phyloP scores from a whole-genome alignment of 305 asterid genomes.

The Solanum hybrid region DNA sequence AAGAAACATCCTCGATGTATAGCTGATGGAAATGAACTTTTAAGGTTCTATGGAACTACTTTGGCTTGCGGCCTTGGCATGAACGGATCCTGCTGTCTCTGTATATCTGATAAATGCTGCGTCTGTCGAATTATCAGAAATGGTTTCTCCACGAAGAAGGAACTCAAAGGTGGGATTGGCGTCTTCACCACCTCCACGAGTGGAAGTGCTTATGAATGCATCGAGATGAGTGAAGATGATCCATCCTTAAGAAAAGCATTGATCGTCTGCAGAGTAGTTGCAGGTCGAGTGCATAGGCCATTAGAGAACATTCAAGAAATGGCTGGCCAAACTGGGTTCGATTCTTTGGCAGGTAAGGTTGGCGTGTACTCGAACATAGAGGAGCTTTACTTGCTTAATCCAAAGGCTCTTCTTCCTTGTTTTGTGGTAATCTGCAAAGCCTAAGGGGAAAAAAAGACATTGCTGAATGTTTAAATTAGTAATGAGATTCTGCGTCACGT shows the following conservation, averaged over 20 bases:
- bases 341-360: conserved; percentile 80
- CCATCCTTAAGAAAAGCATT: conserved; percentile 43
- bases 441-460: conserved; percentile 13
- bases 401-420: conserved; percentile 78
- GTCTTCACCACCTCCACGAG: conserved; percentile 85
- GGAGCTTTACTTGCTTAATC: conserved; percentile 80
- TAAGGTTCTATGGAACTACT: conserved; percentile 75
- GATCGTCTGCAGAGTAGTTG: conserved; percentile 79
- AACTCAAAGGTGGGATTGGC: conserved; percentile 57
- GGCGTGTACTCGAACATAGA: conserved; percentile 78
- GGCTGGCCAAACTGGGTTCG: conserved; percentile 65
- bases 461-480: neutral
- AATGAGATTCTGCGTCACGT: neutral
- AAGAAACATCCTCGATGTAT: conserved; percentile 88
- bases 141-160: conserved; percentile 59
- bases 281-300: conserved; percentile 86
- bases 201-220: conserved; percentile 61
- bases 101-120: conserved; percentile 54
- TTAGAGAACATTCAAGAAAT: conserved; percentile 70
- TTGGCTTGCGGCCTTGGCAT: conserved; percentile 60
- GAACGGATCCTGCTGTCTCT: conserved; percentile 72
- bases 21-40: conserved; percentile 84
- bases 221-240: conserved; percentile 29
- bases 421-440: conserved; percentile 77
- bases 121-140: conserved; percentile 63